Evolutionary conservation across 1,139 yeast genomes (phyloP).

Genomic region (Pichia terricola): DNA sequence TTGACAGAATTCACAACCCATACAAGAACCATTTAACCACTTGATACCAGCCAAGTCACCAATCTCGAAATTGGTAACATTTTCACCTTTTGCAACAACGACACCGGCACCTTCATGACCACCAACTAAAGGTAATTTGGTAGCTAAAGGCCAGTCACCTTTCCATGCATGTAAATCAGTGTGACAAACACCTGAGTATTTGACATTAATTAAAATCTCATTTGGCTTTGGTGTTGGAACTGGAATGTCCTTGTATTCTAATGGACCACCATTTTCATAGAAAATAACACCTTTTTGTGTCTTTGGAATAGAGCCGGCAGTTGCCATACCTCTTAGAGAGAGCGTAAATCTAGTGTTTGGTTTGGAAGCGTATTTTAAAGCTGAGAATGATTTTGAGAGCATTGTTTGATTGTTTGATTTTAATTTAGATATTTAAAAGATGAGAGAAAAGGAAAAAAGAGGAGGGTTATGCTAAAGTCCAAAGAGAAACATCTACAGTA

Average conservation of each 20-base stretch:
- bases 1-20: conserved; percentile 62
- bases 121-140: conserved; percentile 65
- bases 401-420: conserved; percentile 1
- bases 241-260: conserved; percentile 52
- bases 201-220: conserved; percentile 57
- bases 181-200: conserved; percentile 74
- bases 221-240: conserved; percentile 63
- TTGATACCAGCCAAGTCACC: conserved; percentile 70
- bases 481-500: background rate
- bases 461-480: background rate
- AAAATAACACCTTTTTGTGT: conserved; percentile 41
- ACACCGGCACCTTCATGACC: conserved; percentile 84
- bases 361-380: background rate
- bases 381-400: conserved; percentile 1
- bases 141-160: conserved; percentile 67
- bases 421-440: background rate
- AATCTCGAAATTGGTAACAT: conserved; percentile 55
- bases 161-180: conserved; percentile 76
- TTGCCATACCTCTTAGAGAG: conserved; percentile 5
- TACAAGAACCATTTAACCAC: conserved; percentile 68
- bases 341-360: background rate
- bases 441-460: background rate
- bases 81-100: conserved; percentile 61
- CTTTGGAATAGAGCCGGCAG: conserved; percentile 26
- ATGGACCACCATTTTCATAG: conserved; percentile 36